A percentile compares a stretch with the other conserved stretches of the same genome.
phyloP scores from a whole-genome alignment of 2,329 filamentous ascomycete genomes.

The Cephalotrichum gorgonifer region DNA sequence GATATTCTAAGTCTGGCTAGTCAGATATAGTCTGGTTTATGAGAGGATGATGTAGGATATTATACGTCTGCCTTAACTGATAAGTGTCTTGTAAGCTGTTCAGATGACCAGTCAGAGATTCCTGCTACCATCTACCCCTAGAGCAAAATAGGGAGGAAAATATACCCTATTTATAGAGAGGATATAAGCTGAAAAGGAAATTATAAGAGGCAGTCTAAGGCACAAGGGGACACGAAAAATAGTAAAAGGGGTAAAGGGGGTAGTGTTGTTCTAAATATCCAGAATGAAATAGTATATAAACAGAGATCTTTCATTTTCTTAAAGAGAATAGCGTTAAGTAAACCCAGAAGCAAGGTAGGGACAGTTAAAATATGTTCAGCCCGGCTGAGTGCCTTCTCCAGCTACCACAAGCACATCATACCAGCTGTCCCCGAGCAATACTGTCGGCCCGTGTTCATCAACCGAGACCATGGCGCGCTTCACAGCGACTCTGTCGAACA shows the following conservation, averaged over 20 bases:
- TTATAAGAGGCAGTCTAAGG: not conserved
- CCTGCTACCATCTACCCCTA: not conserved
- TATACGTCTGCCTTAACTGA: not conserved
- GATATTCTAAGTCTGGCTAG: not conserved
- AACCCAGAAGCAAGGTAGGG: not conserved
- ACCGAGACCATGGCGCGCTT: not conserved
- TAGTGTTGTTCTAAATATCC: not conserved
- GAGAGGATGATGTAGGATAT: not conserved
- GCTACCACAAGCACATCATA: no score
- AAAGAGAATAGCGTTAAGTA: not conserved
- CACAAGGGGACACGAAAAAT: not conserved
- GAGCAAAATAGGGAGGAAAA: no score
- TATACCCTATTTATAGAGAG: no score
- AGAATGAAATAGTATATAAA: not conserved
- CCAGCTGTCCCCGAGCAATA: not conserved
- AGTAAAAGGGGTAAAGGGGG: not conserved
- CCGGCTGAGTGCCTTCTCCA: no score
- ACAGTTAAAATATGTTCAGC: not conserved
- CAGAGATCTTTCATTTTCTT: not conserved
- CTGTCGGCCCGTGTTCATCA: not conserved
- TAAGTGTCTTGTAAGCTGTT: not conserved
- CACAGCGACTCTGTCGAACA: not conserved
- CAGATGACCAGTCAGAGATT: not conserved
- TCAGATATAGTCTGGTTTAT: not conserved
- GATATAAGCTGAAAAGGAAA: not conserved